Conservation (phyloP, 2,329 filamentous ascomycete species). For the Microsporum audouinii region DNA sequence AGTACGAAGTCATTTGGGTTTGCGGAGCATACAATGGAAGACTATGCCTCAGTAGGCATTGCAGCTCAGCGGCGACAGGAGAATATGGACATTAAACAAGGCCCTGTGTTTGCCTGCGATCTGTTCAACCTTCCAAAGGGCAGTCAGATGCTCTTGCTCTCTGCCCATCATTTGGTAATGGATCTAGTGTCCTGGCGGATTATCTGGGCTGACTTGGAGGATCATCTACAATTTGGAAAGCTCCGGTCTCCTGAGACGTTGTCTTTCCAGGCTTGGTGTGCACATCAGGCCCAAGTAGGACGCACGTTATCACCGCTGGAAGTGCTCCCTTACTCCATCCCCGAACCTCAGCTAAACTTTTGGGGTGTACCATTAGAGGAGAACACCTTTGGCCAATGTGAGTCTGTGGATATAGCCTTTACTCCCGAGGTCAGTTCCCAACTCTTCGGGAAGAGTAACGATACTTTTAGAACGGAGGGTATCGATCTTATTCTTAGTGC, state of each 20-base stretch:
- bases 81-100: slow-evolving; percentile 25
- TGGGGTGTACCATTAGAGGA: slow-evolving; percentile 25
- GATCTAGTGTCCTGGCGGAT: slow-evolving; percentile 18
- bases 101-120: slow-evolving; percentile 5
- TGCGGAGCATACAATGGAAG: slow-evolving; percentile 16
- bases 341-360: slow-evolving; percentile 20
- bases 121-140: not conserved
- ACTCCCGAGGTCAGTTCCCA: slow-evolving; percentile 22
- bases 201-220: slow-evolving; percentile 15
- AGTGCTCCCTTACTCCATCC: slow-evolving; percentile 17
- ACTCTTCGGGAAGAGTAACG: slow-evolving; percentile 23
- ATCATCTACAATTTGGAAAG: slow-evolving; percentile 18
- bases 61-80: slow-evolving; percentile 16
- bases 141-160: slow-evolving; percentile 7
- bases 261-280: not conserved
- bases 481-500: slow-evolving; percentile 28
- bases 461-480: slow-evolving; percentile 25
- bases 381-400: slow-evolving; percentile 26
- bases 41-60: slow-evolving; percentile 16
- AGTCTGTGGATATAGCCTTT: slow-evolving; percentile 24
- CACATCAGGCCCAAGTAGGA: not conserved
- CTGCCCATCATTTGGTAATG: slow-evolving; percentile 15
- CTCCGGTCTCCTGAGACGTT: not conserved
- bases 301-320: not conserved
- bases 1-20: slow-evolving; percentile 21